These are phyloP conservation scores for Marasmius sp. DNA, from an alignment of 1,284 basidiomycete genomes.

Conservation along the genomic window DNA sequence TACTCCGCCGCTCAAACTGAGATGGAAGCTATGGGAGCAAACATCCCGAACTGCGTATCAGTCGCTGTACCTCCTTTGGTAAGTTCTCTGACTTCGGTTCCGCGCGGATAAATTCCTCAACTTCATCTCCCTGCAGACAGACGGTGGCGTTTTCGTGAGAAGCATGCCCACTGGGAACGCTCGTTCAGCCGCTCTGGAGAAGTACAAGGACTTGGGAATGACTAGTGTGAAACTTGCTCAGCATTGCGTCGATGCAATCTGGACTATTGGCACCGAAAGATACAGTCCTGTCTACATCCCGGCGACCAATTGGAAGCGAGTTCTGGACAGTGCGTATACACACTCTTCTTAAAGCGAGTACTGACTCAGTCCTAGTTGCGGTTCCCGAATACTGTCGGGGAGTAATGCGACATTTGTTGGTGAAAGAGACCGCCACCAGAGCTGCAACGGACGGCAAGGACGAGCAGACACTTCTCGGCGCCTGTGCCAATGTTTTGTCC, in stretches of 20 bases:
- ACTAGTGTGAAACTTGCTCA: background rate
- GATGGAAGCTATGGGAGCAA: constrained; percentile 1
- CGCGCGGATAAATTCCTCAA: too few species aligned
- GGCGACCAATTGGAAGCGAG: background rate
- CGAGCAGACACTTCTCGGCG: background rate
- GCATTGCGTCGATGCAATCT: constrained; percentile 1
- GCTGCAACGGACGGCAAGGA: background rate
- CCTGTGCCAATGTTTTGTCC: background rate
- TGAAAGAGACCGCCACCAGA: background rate
- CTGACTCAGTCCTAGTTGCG: background rate
- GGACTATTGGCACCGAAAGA: background rate
- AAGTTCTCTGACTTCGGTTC: background rate
- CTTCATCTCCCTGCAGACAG: background rate
- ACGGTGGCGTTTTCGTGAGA: constrained; percentile 1
- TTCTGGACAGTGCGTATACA: background rate
- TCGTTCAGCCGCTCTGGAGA: background rate
- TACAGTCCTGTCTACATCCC: background rate
- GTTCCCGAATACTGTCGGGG: background rate
- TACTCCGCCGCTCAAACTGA: background rate
- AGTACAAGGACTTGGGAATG: constrained; percentile 3
- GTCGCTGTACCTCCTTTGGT: constrained; percentile 1
- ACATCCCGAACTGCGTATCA: background rate
- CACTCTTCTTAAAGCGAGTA: background rate
- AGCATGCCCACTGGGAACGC: constrained; percentile 1
- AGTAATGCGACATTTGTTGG: background rate